Percentiles rank a stretch among this genome's conserved stretches.
Evolutionary conservation across 192 early-diverging fungal genomes (phyloP).

Genomic region (Jimgerdemannia lactiflua): DNA sequence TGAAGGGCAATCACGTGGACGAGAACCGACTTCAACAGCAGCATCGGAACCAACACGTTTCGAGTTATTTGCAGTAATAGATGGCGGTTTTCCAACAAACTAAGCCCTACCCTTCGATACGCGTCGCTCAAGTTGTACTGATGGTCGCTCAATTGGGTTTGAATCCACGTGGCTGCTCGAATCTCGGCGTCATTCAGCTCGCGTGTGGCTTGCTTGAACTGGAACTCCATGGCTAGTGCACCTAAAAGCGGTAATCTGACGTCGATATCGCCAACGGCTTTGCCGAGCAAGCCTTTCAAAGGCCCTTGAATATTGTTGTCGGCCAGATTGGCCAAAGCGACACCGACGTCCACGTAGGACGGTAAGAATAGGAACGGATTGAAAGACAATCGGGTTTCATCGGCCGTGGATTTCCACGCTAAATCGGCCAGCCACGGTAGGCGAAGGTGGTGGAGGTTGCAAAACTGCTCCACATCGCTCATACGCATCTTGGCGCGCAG

Average conservation of each 20-base stretch:
- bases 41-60: background rate
- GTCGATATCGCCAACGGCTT: background rate
- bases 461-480: conserved; percentile 18
- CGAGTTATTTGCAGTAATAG: background rate
- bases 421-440: conserved; percentile 11
- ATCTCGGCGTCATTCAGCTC: conserved; percentile 2
- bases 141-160: background rate
- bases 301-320: background rate
- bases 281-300: background rate
- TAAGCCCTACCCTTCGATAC: conserved; percentile 4
- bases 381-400: conserved; percentile 2
- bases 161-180: conserved; percentile 1
- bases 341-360: conserved; percentile 1
- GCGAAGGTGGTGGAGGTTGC: background rate
- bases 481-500: conserved; percentile 11
- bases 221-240: conserved; percentile 3
- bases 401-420: conserved; percentile 2
- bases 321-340: background rate
- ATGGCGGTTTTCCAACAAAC: background rate
- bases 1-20: conserved; percentile 8
- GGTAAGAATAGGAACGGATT: conserved; percentile 10
- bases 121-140: background rate
- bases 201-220: conserved; percentile 9
- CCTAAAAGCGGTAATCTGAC: conserved; percentile 6
- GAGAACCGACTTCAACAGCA: conserved; percentile 7